A percentile compares a stretch with the other conserved stretches of the same genome.
Conservation (phyloP, 495 filamentous ascomycete species). For the Trichoderma asperelloides region DNA sequence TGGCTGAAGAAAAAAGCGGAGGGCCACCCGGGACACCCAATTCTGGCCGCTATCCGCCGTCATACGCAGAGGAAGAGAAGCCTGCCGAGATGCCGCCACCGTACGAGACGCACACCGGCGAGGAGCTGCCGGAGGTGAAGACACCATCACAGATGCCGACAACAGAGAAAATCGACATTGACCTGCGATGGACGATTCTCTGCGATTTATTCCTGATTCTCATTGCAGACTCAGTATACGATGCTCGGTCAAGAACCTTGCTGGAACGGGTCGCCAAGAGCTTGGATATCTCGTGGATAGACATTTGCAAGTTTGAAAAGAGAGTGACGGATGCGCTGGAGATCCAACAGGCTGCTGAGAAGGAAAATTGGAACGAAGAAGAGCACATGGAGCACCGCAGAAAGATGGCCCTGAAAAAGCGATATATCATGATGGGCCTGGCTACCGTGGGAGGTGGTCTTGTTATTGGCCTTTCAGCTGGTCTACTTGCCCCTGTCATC, state of each 20-base stretch:
- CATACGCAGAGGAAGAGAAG: slow-evolving; percentile 21
- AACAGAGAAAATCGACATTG: slow-evolving; percentile 82
- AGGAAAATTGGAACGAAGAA: slow-evolving; percentile 95
- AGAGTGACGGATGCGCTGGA: slow-evolving; percentile 93
- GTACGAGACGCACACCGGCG: slow-evolving; percentile 60
- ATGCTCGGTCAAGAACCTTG: slow-evolving; percentile 76
- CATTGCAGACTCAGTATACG: slow-evolving; percentile 90
- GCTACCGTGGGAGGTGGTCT: slow-evolving; percentile 93
- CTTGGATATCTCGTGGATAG: slow-evolving; percentile 78
- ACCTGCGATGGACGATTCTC: slow-evolving; percentile 93
- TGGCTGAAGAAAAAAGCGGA: slow-evolving; percentile 37
- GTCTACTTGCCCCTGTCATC: slow-evolving; percentile 86
- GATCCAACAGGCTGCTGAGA: slow-evolving; percentile 87
- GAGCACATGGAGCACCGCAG: slow-evolving; percentile 85
- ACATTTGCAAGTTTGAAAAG: slow-evolving; percentile 95
- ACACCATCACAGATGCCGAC: slow-evolving; percentile 73
- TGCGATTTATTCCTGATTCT: slow-evolving; percentile 94
- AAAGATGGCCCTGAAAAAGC: slow-evolving; percentile 68
- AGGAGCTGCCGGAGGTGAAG: slow-evolving; percentile 62
- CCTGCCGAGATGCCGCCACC: slow-evolving; percentile 53
- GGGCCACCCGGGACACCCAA: background rate
- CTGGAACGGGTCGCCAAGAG: slow-evolving; percentile 74
- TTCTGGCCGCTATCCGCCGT: background rate
- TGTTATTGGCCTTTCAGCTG: slow-evolving; percentile 92
- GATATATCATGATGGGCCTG: slow-evolving; percentile 91